These are phyloP conservation scores for Lumnitzera racemosa DNA, from an alignment of 345 rosid genomes.

Conservation along the genomic window DNA sequence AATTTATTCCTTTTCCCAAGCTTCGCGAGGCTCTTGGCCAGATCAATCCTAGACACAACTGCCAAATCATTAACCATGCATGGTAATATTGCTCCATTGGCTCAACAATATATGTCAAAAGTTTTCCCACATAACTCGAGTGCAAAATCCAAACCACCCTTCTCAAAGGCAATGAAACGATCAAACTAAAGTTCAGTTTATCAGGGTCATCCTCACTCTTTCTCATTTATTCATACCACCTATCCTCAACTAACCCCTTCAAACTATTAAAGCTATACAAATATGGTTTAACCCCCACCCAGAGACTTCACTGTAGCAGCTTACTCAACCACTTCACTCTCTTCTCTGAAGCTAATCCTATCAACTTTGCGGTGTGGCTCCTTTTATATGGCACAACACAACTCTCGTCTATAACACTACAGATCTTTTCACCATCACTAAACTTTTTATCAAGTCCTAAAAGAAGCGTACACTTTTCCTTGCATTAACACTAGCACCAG, in stretches of 20 bases:
- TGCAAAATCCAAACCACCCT: constrained; percentile 48
- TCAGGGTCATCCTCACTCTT: constrained; percentile 22
- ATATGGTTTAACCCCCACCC: constrained; percentile 25
- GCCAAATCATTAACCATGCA: constrained; percentile 44
- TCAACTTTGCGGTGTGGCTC: constrained; percentile 45
- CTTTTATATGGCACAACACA: too few relatives aligned
- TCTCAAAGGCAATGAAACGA: constrained; percentile 38
- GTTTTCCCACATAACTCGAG: constrained; percentile 37
- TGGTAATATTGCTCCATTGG: constrained; percentile 22
- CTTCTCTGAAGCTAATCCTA: constrained; percentile 38
- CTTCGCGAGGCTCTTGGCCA: constrained; percentile 53
- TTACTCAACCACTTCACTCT: constrained; percentile 24
- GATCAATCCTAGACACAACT: constrained; percentile 34
- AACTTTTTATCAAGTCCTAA: constrained; percentile 32
- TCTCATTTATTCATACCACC: constrained; percentile 39
- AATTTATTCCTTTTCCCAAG: constrained; percentile 32
- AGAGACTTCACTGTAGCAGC: constrained; percentile 34
- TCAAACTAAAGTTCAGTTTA: constrained; percentile 24
- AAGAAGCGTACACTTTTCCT: constrained; percentile 46
- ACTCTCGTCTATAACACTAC: too few relatives aligned
- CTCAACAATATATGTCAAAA: constrained; percentile 3
- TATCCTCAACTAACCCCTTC: constrained; percentile 30
- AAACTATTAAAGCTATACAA: constrained; percentile 13
- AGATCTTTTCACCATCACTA: constrained; percentile 43
- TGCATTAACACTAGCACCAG: constrained; percentile 53